Evolutionary conservation across 2,329 filamentous ascomycete genomes (phyloP).

Genomic region (Fonsecaea multimorphosa): DNA sequence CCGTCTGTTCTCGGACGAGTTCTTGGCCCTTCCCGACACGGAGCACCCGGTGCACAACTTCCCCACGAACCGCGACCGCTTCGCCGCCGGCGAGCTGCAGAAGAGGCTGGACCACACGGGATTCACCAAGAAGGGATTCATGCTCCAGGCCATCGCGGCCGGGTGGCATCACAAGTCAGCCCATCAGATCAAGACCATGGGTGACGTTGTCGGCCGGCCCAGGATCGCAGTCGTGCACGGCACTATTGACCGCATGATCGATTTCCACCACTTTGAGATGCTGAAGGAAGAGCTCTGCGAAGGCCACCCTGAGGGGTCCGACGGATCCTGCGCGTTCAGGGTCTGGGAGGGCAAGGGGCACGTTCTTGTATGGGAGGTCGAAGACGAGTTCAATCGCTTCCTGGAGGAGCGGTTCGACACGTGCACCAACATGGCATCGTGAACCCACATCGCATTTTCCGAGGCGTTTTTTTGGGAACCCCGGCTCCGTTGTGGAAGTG

Average conservation of each 20-base stretch:
- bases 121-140: conserved; percentile 71
- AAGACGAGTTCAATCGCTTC: conserved; percentile 70
- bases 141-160: conserved; percentile 78
- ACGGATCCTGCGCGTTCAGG: conserved; percentile 47
- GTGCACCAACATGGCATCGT: conserved; percentile 7
- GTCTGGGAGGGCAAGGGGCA: conserved; percentile 76
- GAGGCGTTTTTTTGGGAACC: too few species aligned
- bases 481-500: too few species aligned
- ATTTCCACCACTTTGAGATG: conserved; percentile 70
- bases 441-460: too few species aligned
- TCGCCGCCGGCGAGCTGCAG: conserved; percentile 76
- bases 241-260: conserved; percentile 77
- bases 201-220: conserved; percentile 71
- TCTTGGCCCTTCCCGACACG: conserved; percentile 47
- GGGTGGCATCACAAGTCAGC: conserved; percentile 78
- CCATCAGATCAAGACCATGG: conserved; percentile 69
- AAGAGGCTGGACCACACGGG: conserved; percentile 68
- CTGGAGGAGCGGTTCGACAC: conserved; percentile 57
- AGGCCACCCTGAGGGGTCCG: conserved; percentile 49
- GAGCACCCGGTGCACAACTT: conserved; percentile 56
- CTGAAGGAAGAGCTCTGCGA: conserved; percentile 70
- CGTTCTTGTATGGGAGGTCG: conserved; percentile 73
- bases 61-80: conserved; percentile 78
- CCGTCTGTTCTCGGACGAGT: conserved; percentile 70
- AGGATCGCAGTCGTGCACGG: conserved; percentile 81